A percentile compares a stretch with the other conserved stretches of the same genome.
phyloP scores from a whole-genome alignment of 1,284 basidiomycete species.

The Moesziomyces globuligerus region DNA sequence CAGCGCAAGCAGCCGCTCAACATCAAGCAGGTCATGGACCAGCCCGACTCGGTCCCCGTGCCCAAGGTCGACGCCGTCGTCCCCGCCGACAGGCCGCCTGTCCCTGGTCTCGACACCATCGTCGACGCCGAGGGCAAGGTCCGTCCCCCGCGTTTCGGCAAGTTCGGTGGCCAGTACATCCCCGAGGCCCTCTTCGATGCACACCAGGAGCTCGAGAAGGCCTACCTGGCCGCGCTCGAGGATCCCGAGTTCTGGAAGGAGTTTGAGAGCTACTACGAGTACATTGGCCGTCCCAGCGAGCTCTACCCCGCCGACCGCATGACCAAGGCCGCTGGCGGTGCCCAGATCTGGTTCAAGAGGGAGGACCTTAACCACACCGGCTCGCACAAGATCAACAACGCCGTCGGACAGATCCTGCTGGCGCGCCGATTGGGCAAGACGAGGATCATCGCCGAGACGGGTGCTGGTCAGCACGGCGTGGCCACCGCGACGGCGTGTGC shows the following conservation, averaged over 20 bases:
- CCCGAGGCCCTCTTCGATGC: conserved; percentile 93
- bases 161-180: conserved; percentile 96
- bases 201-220: conserved; percentile 87
- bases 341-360: conserved; percentile 97
- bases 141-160: conserved; percentile 83
- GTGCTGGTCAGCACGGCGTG: conserved; percentile 98
- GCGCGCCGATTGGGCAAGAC: conserved; percentile 92
- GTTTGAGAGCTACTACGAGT: conserved; percentile 86
- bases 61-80: conserved; percentile 62
- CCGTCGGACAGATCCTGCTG: conserved; percentile 76
- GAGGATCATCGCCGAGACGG: conserved; percentile 97
- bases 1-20: conserved; percentile 55
- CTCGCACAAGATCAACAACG: conserved; percentile 68
- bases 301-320: conserved; percentile 80
- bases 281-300: conserved; percentile 81
- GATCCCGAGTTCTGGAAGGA: conserved; percentile 95
- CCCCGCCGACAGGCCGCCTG: conserved; percentile 42
- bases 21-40: conserved; percentile 48
- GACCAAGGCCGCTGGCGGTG: conserved; percentile 81
- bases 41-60: conserved; percentile 48
- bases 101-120: conserved; percentile 55
- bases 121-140: conserved; percentile 52
- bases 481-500: conserved; percentile 98
- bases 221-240: conserved; percentile 83
- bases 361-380: conserved; percentile 79